Base-by-base conservation (phyloP, 2,329 filamentous ascomycete genomes). In the Botrytis tulipae region DNA sequence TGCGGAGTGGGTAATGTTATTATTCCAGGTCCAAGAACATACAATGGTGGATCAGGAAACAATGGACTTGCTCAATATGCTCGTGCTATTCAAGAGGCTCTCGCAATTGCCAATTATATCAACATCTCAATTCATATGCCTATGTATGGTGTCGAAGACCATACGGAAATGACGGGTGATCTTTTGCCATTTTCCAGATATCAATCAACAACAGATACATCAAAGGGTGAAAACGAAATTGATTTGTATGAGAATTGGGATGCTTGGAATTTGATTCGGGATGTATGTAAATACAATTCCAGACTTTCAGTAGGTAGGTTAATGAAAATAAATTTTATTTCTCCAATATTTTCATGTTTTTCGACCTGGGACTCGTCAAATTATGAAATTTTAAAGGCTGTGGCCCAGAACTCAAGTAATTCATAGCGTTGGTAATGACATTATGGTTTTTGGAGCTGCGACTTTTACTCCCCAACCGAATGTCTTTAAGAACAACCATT, bases 231-330 rank as follows among this genome's bases (percentile, higher is more conserved):
- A 46, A 76, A 76, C 54, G 86, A 89, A 35, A 84, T 91, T 74
- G 92, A 95, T 79, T 82, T 92, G 0, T 96, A 93, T 82, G 91
- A 91, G 71, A 87, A 91, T 3, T 99, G 97, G 97, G 95, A 98
- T 82, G 91, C 92, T 1, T 99, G 96, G 96, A 92, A 99, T 81
- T 87, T 91, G 35, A 92, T 99, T 79, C 89, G 96, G 71, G 91
- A 91, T 71, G 86, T 94, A 73, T 98, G 94, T 87, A 92, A 91
- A 83, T 98, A 99, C 83, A 92, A 91, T 82, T 84, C 87, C 73
- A 89, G 94, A 81, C 86, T 99, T 54, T 92, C 90, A 79, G 89
- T 98, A 82, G 93, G 95, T 97, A 91, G 85, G 93, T 73, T 75
- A 79, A 80, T 80, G 76, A 74, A 78, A 75, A 65, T 61, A 72